phyloP scores from a whole-genome alignment of 257 asterid genomes.

The Henckelia pumila region DNA sequence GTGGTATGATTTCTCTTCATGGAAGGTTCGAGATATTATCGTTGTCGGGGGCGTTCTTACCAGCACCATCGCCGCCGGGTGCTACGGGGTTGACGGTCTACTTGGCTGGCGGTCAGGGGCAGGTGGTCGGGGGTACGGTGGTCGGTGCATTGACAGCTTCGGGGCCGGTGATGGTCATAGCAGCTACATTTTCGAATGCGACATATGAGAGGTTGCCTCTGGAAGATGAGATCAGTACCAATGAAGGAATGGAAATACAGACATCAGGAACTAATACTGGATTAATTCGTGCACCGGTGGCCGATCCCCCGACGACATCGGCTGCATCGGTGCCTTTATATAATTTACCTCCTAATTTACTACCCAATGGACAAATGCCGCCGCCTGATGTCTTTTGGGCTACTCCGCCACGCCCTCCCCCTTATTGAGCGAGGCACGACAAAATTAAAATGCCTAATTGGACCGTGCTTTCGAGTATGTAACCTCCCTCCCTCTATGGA shows the following conservation, averaged over 20 bases:
- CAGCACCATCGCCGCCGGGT: conserved; percentile 58
- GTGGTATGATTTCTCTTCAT: conserved; percentile 50
- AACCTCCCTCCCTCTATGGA: conserved; percentile 22
- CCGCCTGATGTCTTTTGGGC: conserved; percentile 59
- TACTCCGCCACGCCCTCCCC: conserved; percentile 55
- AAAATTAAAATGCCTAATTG: background rate
- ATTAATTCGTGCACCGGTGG: conserved; percentile 21
- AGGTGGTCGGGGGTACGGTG: conserved; percentile 73
- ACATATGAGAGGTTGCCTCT: conserved; percentile 70
- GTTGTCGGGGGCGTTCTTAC: conserved; percentile 68
- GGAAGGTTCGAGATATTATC: conserved; percentile 75
- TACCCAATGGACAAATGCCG: conserved; percentile 59
- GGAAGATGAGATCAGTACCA: conserved; percentile 45
- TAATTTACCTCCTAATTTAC: conserved; percentile 44
- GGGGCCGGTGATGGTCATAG: conserved; percentile 83
- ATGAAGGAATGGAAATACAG: conserved; percentile 34
- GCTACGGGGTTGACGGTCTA: conserved; percentile 64
- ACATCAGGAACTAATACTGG: conserved; percentile 21
- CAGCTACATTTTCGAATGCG: conserved; percentile 67
- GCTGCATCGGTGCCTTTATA: conserved; percentile 30
- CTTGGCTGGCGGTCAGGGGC: conserved; percentile 80
- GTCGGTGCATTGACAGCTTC: conserved; percentile 58
- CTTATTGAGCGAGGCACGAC: conserved; percentile 35
- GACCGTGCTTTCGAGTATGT: background rate
- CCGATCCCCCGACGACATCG: conserved; percentile 29